Conservation (phyloP, 768 basidiomycete genomes). For the Steccherinum ochraceum region DNA sequence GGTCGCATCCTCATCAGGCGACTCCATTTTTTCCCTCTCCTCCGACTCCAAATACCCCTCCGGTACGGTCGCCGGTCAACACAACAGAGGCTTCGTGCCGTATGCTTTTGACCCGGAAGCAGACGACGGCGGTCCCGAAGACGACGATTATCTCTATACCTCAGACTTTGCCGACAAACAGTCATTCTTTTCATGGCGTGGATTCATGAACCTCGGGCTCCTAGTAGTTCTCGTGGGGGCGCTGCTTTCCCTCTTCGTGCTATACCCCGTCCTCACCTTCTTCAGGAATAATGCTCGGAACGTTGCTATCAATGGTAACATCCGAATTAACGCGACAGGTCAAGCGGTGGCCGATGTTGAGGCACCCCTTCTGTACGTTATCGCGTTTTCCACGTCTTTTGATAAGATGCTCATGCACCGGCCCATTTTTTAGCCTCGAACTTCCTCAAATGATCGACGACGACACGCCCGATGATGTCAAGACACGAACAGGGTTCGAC, state of each 20-base stretch:
- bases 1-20: slow-evolving; percentile 44
- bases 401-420: not conserved
- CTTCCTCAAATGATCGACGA: slow-evolving; percentile 63
- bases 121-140: slow-evolving; percentile 47
- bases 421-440: slow-evolving; percentile 17
- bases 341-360: too few species aligned
- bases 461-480: slow-evolving; percentile 57
- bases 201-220: slow-evolving; percentile 64
- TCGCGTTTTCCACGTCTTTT: slow-evolving; percentile 1
- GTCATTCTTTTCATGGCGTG: slow-evolving; percentile 33
- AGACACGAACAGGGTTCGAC: slow-evolving; percentile 65
- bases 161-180: slow-evolving; percentile 33
- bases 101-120: slow-evolving; percentile 65
- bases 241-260: slow-evolving; percentile 71
- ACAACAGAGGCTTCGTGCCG: slow-evolving; percentile 44
- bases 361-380: slow-evolving; percentile 42
- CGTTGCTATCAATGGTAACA: slow-evolving; percentile 52
- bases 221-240: slow-evolving; percentile 54
- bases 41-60: slow-evolving; percentile 64
- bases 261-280: slow-evolving; percentile 69
- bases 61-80: slow-evolving; percentile 20
- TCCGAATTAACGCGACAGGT: slow-evolving; percentile 60
- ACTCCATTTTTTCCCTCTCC: slow-evolving; percentile 42
- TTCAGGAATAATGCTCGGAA: slow-evolving; percentile 33
- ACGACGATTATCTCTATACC: slow-evolving; percentile 76